A percentile compares a stretch with the other conserved stretches of the same genome.
Conservation (phyloP, 257 asterid genomes). For the Solanum piurae region DNA sequence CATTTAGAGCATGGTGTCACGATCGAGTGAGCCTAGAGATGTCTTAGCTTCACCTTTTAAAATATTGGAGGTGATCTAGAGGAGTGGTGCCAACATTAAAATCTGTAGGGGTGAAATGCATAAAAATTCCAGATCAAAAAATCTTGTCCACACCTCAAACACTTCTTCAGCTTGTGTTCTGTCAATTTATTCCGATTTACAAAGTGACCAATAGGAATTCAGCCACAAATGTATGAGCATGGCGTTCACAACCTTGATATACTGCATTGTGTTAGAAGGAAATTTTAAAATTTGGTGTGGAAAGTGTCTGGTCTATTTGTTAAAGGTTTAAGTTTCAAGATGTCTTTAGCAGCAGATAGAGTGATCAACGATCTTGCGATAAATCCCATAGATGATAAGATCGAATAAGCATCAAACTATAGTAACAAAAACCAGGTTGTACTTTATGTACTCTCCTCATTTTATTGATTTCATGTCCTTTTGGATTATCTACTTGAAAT, state of each 20-base stretch:
- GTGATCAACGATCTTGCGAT: background rate
- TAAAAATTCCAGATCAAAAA: background rate
- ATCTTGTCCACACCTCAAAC: background rate
- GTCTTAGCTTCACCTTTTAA: background rate
- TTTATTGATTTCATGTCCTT: background rate
- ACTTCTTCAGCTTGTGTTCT: background rate
- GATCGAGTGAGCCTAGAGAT: background rate
- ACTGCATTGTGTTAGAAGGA: background rate
- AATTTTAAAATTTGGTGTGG: background rate
- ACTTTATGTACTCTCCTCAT: background rate
- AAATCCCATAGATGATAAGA: background rate
- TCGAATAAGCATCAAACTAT: background rate
- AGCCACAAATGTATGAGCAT: background rate
- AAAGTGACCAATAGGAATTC: background rate
- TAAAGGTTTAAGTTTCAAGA: background rate
- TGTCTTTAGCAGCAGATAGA: background rate
- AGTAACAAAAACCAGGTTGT: background rate
- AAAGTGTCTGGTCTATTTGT: background rate
- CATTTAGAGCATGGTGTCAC: background rate
- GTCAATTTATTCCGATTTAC: background rate
- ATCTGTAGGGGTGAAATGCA: background rate
- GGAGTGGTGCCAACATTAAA: background rate
- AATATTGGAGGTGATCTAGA: background rate
- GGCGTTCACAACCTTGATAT: background rate
- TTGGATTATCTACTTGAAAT: background rate